These are phyloP conservation scores for Cyclocybe cylindracea DNA, from an alignment of 768 basidiomycete species.

Conservation along the genomic window DNA sequence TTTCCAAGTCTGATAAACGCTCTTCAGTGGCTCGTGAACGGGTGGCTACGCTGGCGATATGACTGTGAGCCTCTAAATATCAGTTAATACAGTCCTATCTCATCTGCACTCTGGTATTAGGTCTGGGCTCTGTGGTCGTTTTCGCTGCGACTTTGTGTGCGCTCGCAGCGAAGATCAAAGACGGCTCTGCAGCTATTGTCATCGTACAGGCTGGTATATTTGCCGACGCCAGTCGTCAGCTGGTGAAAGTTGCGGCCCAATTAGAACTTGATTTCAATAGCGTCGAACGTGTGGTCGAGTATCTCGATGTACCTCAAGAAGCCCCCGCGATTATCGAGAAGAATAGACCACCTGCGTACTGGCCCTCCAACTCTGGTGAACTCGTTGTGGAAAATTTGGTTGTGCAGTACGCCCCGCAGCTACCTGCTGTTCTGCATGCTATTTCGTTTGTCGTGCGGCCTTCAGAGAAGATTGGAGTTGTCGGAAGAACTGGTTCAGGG, in stretches of 20 bases:
- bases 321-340: slow-evolving; percentile 59
- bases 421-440: slow-evolving; percentile 58
- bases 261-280: slow-evolving; percentile 76
- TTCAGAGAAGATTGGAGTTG: slow-evolving; percentile 70
- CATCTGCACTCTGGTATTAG: slow-evolving; percentile 25
- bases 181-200: slow-evolving; percentile 68
- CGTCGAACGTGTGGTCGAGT: slow-evolving; percentile 73
- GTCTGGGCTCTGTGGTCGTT: slow-evolving; percentile 71
- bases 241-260: slow-evolving; percentile 68
- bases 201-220: slow-evolving; percentile 72
- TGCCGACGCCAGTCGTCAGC: slow-evolving; percentile 65
- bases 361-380: slow-evolving; percentile 64
- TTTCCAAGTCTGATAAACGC: slow-evolving; percentile 19
- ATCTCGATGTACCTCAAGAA: slow-evolving; percentile 67
- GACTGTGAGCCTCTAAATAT: slow-evolving; percentile 47
- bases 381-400: slow-evolving; percentile 59
- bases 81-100: not conserved
- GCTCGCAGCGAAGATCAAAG: slow-evolving; percentile 50
- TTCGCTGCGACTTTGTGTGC: slow-evolving; percentile 72
- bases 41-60: slow-evolving; percentile 74
- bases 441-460: slow-evolving; percentile 62
- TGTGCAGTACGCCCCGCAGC: slow-evolving; percentile 62
- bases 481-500: slow-evolving; percentile 73
- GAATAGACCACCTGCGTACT: slow-evolving; percentile 67
- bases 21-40: slow-evolving; percentile 62